Conservation (phyloP, 2,329 filamentous ascomycete genomes). For the Xylaria arbuscula region DNA sequence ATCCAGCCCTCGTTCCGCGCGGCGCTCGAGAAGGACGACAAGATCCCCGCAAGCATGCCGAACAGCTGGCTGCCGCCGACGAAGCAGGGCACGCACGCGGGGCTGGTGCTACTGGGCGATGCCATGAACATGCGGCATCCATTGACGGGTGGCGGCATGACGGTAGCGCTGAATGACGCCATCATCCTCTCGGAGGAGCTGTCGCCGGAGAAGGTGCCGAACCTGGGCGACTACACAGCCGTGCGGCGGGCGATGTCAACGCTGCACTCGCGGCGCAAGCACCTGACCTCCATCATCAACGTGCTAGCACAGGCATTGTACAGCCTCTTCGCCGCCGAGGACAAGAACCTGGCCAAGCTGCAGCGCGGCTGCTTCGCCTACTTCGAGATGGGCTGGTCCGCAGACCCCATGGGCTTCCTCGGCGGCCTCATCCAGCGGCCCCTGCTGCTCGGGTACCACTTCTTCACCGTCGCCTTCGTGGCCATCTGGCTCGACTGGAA, state of each 20-base stretch:
- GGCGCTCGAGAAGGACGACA: conserved; percentile 78
- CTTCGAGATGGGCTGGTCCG: conserved; percentile 80
- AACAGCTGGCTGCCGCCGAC: conserved; percentile 91
- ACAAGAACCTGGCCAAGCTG: conserved; percentile 79
- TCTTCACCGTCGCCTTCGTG: conserved; percentile 92
- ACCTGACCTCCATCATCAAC: conserved; percentile 88
- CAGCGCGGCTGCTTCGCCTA: conserved; percentile 94
- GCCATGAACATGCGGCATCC: conserved; percentile 99
- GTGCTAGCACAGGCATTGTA: conserved; percentile 97
- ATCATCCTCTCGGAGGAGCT: conserved; percentile 81
- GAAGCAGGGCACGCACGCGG: conserved; percentile 73
- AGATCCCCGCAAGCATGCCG: conserved; percentile 86
- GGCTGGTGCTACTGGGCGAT: conserved; percentile 87
- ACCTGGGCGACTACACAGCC: conserved; percentile 72
- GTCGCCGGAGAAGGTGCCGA: conserved; percentile 73
- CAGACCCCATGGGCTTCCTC: conserved; percentile 83
- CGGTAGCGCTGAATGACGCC: conserved; percentile 93
- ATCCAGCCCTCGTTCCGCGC: conserved; percentile 79
- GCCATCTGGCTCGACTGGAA: conserved; percentile 77
- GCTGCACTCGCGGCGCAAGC: conserved; percentile 91
- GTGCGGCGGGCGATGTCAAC: conserved; percentile 75
- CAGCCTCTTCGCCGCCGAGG: conserved; percentile 87
- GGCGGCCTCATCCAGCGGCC: conserved; percentile 84
- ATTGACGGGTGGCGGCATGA: conserved; percentile 97
- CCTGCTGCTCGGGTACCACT: conserved; percentile 85